Evolutionary conservation across 108 stramenopile genomes (phyloP).

Genomic region (Skeletonema menzelii): DNA sequence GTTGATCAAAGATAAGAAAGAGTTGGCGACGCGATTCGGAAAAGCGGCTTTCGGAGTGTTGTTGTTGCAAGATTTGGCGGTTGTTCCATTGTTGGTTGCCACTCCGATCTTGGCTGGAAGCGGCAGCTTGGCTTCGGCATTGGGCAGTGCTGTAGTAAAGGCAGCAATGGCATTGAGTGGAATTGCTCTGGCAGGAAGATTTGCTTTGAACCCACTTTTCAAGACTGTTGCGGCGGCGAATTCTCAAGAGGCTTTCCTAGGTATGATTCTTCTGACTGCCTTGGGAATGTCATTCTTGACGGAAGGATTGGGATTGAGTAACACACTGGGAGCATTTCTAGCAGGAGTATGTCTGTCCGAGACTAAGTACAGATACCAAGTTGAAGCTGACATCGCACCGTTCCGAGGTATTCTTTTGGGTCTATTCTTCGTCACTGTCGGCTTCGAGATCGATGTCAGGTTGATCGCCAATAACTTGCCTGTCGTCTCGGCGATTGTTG

Average conservation of each 20-base stretch:
- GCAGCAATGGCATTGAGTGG: slow-evolving; percentile 84
- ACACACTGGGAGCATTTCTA: slow-evolving; percentile 96
- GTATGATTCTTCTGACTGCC: slow-evolving; percentile 90
- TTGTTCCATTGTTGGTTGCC: slow-evolving; percentile 94
- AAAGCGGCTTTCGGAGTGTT: slow-evolving; percentile 93
- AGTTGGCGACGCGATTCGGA: slow-evolving; percentile 91
- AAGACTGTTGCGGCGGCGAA: slow-evolving; percentile 79
- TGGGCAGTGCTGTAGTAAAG: slow-evolving; percentile 86
- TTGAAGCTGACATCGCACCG: slow-evolving; percentile 95
- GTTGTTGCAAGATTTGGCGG: slow-evolving; percentile 93
- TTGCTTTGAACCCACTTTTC: slow-evolving; percentile 89
- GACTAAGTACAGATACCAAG: slow-evolving; percentile 95
- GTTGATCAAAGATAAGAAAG: slow-evolving; percentile 94
- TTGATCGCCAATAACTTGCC: slow-evolving; percentile 76
- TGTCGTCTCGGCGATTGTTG: slow-evolving; percentile 69
- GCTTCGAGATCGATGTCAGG: slow-evolving; percentile 91
- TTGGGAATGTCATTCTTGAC: slow-evolving; percentile 94
- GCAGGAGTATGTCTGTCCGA: slow-evolving; percentile 93
- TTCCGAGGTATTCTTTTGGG: slow-evolving; percentile 94
- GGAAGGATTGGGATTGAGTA: slow-evolving; percentile 92
- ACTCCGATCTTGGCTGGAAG: slow-evolving; percentile 92
- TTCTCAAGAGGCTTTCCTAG: slow-evolving; percentile 94
- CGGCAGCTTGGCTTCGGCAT: slow-evolving; percentile 82
- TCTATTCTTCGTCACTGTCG: slow-evolving; percentile 96
- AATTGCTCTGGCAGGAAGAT: slow-evolving; percentile 86